Evolutionary conservation across 441 rosid genomes (phyloP).

Genomic region (Gossypium davidsonii): DNA sequence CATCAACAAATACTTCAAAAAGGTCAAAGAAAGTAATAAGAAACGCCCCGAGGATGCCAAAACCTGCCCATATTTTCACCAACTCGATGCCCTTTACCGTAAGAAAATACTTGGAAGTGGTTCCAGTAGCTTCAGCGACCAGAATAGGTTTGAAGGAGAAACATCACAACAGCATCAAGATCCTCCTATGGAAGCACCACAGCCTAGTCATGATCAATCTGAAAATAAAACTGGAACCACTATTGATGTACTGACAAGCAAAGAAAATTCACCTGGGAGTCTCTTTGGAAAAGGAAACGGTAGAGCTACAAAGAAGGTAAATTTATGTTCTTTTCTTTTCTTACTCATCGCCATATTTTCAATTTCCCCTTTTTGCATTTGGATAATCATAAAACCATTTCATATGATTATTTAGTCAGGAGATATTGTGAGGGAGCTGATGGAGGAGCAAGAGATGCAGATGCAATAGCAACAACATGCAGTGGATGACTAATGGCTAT

Average conservation of each 20-base stretch:
- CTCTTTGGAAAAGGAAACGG: conserved; percentile 27
- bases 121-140: conserved; percentile 19
- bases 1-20: conserved; percentile 77
- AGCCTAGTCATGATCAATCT: conserved; percentile 9
- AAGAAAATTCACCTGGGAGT: not conserved
- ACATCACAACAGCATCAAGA: not conserved
- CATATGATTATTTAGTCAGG: conserved; percentile 56
- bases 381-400: not conserved
- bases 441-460: no score
- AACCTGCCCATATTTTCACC: conserved; percentile 72
- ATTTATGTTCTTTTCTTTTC: not conserved
- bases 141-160: conserved; percentile 21
- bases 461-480: conserved; percentile 25
- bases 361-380: not conserved
- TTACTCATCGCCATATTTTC: not conserved
- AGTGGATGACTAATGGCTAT: conserved; percentile 34
- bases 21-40: conserved; percentile 73
- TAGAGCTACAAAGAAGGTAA: conserved; percentile 38
- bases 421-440: conserved; percentile 69
- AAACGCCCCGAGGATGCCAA: conserved; percentile 67
- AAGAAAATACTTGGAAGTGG: conserved; percentile 37
- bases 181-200: not conserved
- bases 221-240: conserved; percentile 21
- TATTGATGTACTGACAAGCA: conserved; percentile 16
- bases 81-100: conserved; percentile 60